A percentile compares a stretch with the other conserved stretches of the same genome.
These are phyloP conservation scores for Solanum hybrid DNA, from an alignment of 305 asterid genomes.

Conservation along the genomic window DNA sequence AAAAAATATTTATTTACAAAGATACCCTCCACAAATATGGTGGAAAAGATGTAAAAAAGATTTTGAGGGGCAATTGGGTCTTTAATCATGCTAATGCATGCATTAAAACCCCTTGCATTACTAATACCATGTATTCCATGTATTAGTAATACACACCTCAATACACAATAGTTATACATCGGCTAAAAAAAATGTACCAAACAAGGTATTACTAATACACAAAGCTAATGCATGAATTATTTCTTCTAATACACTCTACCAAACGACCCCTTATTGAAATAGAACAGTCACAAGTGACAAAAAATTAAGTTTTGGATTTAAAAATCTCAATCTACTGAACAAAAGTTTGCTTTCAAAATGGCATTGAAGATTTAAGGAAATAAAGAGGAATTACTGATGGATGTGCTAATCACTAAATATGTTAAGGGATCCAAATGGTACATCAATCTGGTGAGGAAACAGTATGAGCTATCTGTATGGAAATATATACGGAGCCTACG, in stretches of 20 bases:
- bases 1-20: background rate
- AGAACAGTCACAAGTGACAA: background rate
- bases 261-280: background rate
- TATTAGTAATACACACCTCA: background rate
- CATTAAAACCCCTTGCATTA: background rate
- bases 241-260: background rate
- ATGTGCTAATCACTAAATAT: background rate
- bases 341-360: background rate
- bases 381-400: background rate
- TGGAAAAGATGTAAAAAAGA: background rate
- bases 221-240: background rate
- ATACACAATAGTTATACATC: background rate
- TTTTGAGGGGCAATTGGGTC: background rate
- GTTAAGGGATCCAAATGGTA: background rate
- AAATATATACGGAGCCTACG: background rate
- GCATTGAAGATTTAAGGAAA: background rate
- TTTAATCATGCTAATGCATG: background rate
- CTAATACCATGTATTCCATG: background rate
- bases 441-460: slow-evolving; percentile 2
- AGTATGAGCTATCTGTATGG: background rate
- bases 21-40: background rate
- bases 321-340: background rate
- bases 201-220: background rate
- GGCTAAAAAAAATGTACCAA: background rate
- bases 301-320: background rate